These are phyloP conservation scores for Begonia masoniana DNA, from an alignment of 306 rosid species.

Conservation along the genomic window DNA sequence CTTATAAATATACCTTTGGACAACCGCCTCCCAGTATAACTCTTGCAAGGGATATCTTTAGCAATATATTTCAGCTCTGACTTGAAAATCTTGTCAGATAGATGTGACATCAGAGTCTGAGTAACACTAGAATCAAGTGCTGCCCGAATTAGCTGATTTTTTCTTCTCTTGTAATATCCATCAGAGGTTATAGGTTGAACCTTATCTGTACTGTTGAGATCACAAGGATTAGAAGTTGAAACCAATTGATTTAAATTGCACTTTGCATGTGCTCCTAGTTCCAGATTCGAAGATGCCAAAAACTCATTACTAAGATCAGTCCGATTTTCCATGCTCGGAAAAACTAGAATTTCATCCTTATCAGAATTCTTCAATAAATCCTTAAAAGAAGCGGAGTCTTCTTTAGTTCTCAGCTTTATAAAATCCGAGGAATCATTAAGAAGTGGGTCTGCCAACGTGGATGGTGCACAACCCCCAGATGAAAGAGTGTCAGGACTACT, in stretches of 20 bases:
- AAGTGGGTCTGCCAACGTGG: constrained; percentile 25
- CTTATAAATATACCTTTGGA: constrained; percentile 46
- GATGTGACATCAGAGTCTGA: constrained; percentile 16
- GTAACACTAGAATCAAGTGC: constrained; percentile 37
- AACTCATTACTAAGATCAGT: constrained; percentile 28
- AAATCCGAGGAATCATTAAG: constrained; percentile 21
- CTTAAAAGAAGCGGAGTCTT: constrained; percentile 22
- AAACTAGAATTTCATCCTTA: constrained; percentile 33
- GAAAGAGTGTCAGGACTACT: constrained; percentile 16
- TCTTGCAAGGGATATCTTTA: constrained; percentile 37
- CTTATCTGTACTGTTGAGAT: constrained; percentile 31
- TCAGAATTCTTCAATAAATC: constrained; percentile 22
- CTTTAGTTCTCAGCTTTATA: constrained; percentile 21
- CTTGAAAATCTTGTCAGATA: constrained; percentile 27
- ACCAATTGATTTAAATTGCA: constrained; percentile 81
- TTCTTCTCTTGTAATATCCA: constrained; percentile 78
- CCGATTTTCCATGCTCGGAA: constrained; percentile 27
- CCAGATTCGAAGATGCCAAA: constrained; percentile 25
- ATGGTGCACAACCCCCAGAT: constrained; percentile 25
- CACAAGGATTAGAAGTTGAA: constrained; percentile 55
- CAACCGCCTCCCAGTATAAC: constrained; percentile 40
- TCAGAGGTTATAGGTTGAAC: constrained; percentile 40
- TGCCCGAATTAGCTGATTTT: constrained; percentile 71
- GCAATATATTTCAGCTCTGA: constrained; percentile 26
- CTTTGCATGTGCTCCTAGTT: constrained; percentile 59